Base-by-base conservation (phyloP, 257 asterid genomes). In the Salvia rosmarinus region DNA sequence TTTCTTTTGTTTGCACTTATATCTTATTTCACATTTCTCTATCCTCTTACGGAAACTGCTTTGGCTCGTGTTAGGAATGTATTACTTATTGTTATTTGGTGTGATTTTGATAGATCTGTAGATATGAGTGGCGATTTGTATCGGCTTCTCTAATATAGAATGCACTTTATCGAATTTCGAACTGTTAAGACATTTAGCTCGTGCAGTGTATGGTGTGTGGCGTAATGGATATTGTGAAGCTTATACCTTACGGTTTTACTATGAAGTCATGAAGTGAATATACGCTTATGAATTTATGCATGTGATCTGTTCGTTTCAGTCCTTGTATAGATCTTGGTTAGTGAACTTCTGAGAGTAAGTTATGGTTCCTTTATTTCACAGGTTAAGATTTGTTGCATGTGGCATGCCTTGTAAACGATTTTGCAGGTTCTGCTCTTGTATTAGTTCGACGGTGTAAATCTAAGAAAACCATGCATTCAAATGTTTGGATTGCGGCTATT, bases 171-270 rank as follows among this genome's bases (percentile, higher is more conserved):
- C 6, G 51, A 35, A 13, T 8, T 37, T 34, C 25, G 49, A 6
- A 55, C 52, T 25, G 19, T n/a, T 49, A 4, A 32, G 40, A 19
- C 12, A 8, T 14, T 1, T 19, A 42, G 64, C 62, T 14, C 1
- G 51, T 35, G 4, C 13, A 32, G n/a, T 10, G 35, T 64, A 2
- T 7, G 14, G n/a, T 10, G 35, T 64, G 2, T 7, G 14, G 12
- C 12, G 62, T 64, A 51, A 5, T 34, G 28, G 62, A 49, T 75
- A 54, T 9, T 11, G 65, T 50, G 17, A n/a, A 25, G 50, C 55
- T 60, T 17, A 19, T 17, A 14, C 56, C 42, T 50, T 12, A 30
- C 12, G 14, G 60, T 3, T 14, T 21, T 35, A 20, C 55, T 21
- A 14, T 50, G 10, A 50, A 37, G 14, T 56, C 39, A 3, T 40